A percentile compares a stretch with the other conserved stretches of the same genome.
Evolutionary conservation across 2,329 filamentous ascomycete genomes (phyloP).

Genomic region (Xylariomycetidae sp.): DNA sequence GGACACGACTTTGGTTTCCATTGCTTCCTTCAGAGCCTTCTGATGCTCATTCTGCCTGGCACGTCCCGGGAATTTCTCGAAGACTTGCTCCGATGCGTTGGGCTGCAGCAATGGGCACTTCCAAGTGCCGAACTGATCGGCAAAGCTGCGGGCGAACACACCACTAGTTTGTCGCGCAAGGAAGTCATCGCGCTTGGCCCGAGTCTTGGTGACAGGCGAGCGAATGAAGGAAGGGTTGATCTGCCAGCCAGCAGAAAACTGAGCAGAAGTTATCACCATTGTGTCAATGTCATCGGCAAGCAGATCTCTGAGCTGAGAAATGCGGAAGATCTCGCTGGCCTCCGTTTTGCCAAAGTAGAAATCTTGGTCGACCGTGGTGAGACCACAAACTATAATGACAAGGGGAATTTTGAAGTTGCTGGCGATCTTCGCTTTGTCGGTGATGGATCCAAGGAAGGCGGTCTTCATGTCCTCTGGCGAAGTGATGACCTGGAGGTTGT

Average conservation of each 20-base stretch:
- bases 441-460: conserved; percentile 15
- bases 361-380: conserved; percentile 24
- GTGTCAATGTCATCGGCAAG: conserved; percentile 13
- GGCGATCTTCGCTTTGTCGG: conserved; percentile 10
- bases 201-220: background rate
- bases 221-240: conserved; percentile 21
- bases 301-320: too few relatives aligned
- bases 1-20: conserved; percentile 15
- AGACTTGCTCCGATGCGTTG: conserved; percentile 2
- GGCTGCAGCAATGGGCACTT: conserved; percentile 18
- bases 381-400: conserved; percentile 23
- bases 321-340: too few relatives aligned
- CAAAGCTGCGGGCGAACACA: conserved; percentile 16
- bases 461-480: conserved; percentile 10
- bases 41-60: conserved; percentile 10
- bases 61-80: conserved; percentile 12
- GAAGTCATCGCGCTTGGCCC: conserved; percentile 13
- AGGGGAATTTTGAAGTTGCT: conserved; percentile 11
- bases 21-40: conserved; percentile 4
- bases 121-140: conserved; percentile 12
- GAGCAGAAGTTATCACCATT: conserved; percentile 20
- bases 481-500: conserved; percentile 18
- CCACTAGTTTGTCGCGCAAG: conserved; percentile 24
- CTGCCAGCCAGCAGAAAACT: conserved; percentile 28
- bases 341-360: conserved; percentile 18